phyloP scores from a whole-genome alignment of 495 filamentous ascomycete genomes.

The Parathielavia hyrcaniae region DNA sequence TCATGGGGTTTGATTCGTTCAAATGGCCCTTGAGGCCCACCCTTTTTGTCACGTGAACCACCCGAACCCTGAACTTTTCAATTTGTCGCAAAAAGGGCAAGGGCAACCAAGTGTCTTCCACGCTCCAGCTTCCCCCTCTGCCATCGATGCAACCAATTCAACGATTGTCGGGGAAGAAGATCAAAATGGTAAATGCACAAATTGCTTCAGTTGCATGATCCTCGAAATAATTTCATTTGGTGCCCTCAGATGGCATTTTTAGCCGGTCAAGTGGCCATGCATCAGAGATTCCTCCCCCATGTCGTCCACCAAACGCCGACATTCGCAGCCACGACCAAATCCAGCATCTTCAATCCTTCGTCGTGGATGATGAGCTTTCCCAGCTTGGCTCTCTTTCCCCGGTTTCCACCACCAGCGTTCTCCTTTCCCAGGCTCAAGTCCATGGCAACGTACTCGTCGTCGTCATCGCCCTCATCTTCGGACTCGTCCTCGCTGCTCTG shows the following conservation, averaged over 20 bases:
- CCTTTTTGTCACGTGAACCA: conserved; percentile 3
- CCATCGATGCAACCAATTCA: too few species aligned
- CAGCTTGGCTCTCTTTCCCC: conserved; percentile 81
- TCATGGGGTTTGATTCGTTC: conserved; percentile 26
- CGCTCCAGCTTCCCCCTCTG: too few species aligned
- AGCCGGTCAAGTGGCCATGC: neutral
- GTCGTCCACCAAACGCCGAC: conserved; percentile 89
- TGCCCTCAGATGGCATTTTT: neutral
- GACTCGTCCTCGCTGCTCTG: conserved; percentile 32
- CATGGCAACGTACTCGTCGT: conserved; percentile 31
- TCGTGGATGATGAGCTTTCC: conserved; percentile 88
- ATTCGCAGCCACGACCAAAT: conserved; percentile 85
- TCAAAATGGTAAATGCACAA: too few species aligned
- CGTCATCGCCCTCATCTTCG: conserved; percentile 24
- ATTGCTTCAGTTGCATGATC: neutral
- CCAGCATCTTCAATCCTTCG: conserved; percentile 91
- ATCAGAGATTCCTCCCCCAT: conserved; percentile 56
- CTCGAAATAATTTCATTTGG: neutral
- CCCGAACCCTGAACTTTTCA: too few species aligned
- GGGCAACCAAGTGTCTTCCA: too few species aligned
- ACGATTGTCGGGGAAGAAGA: too few species aligned
- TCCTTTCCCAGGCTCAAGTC: conserved; percentile 73
- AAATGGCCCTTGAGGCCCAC: neutral
- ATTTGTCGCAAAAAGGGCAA: too few species aligned
- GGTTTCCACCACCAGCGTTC: conserved; percentile 61